A percentile compares a stretch with the other conserved stretches of the same genome.
Conservation (phyloP, 2,329 filamentous ascomycete species). For the Trichophaea hybrida region DNA sequence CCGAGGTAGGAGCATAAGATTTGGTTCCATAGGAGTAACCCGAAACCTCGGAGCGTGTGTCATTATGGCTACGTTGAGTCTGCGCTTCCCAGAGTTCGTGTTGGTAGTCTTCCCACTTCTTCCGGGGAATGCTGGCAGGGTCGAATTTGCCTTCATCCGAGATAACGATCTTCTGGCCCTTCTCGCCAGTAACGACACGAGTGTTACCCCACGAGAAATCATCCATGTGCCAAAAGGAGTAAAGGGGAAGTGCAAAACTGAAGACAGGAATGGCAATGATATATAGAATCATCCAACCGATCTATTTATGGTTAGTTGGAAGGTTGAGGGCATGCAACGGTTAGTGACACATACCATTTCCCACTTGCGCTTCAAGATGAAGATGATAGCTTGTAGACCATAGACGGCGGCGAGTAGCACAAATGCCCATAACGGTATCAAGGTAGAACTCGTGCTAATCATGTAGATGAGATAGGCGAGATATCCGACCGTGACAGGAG, state of each 20-base stretch:
- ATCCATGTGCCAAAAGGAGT: constrained; percentile 99
- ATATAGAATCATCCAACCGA: constrained; percentile 98
- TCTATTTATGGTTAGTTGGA: constrained; percentile 28
- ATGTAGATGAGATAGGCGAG: constrained; percentile 77
- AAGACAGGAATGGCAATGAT: constrained; percentile 83
- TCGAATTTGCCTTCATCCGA: constrained; percentile 98
- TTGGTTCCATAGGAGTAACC: constrained; percentile 91
- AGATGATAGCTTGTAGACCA: constrained; percentile 91
- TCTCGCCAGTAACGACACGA: constrained; percentile 87
- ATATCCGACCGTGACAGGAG: constrained; percentile 81
- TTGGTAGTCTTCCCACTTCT: constrained; percentile 99
- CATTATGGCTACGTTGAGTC: constrained; percentile 58
- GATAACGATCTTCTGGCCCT: constrained; percentile 80
- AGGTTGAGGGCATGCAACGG: background rate
- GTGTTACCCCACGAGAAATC: constrained; percentile 99
- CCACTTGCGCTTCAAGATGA: constrained; percentile 93
- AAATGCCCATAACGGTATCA: constrained; percentile 73
- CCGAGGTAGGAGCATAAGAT: constrained; percentile 44
- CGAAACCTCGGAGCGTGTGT: constrained; percentile 75
- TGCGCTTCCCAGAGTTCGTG: constrained; percentile 94
- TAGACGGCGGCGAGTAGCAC: constrained; percentile 90
- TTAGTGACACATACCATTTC: constrained; percentile 50
- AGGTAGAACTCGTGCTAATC: constrained; percentile 44
- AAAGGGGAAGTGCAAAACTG: constrained; percentile 75
- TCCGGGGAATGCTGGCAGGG: constrained; percentile 77